Base-by-base conservation (phyloP, 192 early-diverging fungal genomes). In the Allomyces javanicus region DNA sequence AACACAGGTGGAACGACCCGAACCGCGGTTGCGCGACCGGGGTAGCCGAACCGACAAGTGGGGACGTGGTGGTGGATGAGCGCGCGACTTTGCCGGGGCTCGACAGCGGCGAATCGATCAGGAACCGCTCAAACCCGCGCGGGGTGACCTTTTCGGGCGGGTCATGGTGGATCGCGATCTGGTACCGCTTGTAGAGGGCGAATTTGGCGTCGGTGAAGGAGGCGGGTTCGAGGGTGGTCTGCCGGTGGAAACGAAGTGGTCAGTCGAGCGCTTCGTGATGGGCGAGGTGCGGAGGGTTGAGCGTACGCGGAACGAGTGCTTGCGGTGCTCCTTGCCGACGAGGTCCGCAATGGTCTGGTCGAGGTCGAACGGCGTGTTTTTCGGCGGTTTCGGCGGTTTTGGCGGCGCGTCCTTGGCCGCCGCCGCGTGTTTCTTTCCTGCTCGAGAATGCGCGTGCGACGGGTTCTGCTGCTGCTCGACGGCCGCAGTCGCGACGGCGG, bases 1-100 rank as follows among this genome's bases (percentile, higher is more conserved):
- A 96, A 66, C 86, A 88, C 80, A 94, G 92, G 69, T 98, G 93
- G 68, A 87, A 98, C 40, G 86, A 77, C 66, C 96, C 86, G 76
- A 78, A 78, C 62, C 82, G 75, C 40, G 78, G 71, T 45, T 74
- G 72, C 25, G 64, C 71, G 33, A 65, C 66, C 71, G 66, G 69
- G n/a, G 26, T 33, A 10, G 63, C 69, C 24, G 25, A 9, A 27
- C 62, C 44, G 10, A 63, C 64, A 0, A 66, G 27, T 0, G 68
- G 5, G 64, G 23, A 66, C 21, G 45, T 45, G 26, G n/a, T 67
- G 43, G 22, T 62, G 7, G 43, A 66, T 6, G 25, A 50, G 10
- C 24, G n/a, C 44, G 58, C n/a, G 4, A 66, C 64, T 55, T 25
- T 64, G 33, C 40, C 23, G 12, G 44, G 21, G 1, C 17, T 23